Evolutionary conservation across 306 rosid genomes (phyloP), one percentile per base, ranked within the genome.

Genomic region (Luffa aegyptiaca): DNA sequence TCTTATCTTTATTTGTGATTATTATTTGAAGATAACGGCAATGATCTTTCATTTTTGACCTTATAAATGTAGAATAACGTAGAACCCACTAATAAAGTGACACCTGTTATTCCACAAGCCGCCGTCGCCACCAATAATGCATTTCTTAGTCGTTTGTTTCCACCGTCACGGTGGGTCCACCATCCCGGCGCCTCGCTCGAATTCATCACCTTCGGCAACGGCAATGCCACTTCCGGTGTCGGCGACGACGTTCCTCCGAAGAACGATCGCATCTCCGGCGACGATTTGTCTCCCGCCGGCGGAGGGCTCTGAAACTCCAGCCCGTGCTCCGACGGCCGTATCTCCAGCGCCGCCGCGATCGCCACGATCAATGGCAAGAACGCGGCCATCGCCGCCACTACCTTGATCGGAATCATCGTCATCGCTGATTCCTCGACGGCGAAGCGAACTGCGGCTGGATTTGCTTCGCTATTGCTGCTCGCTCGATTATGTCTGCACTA

Each of bases 251-350:
- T 37, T 36, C 84, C 84, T 81, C 84, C 90, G 89, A 92, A 95
- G 88, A 92, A 95, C 59, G 95, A 84, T 70, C 4, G 84, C 92
- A 88, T 89, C 72, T 78, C 92, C 51, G 80, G 68, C 45, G 97
- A 81, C 36, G 97, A 81, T 7, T 71, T 45, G 46, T 82, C 85
- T 3, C 79, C 81, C 45, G 86, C 83, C 9, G 88, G 84, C 8
- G 90, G 80, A 56, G 83, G 68, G 51, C 82, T 78, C 84, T 92
- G 94, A 87, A 70, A 89, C 7, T 21, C 81, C 55, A 95, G 85
- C 1, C 98, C 97, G 77, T 95, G 98, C 37, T 90, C 84, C 52
- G 98, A 89, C 2, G 98, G 98, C 46, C 97, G 90, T 75, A 92
- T 86, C 59, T 94, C 98, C 39, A 79, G 80, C 6, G 81, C 86